Evolutionary conservation across 495 filamentous ascomycete genomes (phyloP).

Genomic region (Penicillium turbatum): DNA sequence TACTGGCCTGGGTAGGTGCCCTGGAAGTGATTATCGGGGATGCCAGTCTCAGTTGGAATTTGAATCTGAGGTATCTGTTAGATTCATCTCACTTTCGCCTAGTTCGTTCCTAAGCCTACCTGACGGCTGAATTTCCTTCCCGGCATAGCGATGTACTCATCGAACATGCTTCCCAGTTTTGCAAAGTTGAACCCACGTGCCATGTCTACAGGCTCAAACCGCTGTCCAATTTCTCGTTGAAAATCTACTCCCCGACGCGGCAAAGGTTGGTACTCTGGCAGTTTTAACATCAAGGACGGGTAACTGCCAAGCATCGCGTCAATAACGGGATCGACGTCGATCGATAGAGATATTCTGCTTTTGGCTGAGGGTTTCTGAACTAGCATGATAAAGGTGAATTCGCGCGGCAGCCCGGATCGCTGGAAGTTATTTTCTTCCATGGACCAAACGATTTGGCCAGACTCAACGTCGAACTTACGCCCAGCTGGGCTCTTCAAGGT

Average conservation of each 20-base stretch:
- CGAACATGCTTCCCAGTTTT: slow-evolving; percentile 32
- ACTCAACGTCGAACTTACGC: slow-evolving; percentile 36
- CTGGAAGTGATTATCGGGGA: slow-evolving; percentile 1
- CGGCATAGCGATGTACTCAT: slow-evolving; percentile 43
- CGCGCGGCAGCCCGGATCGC: slow-evolving; percentile 48
- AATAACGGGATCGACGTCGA: slow-evolving; percentile 42
- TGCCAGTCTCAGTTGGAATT: slow-evolving; percentile 8
- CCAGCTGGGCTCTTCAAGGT: slow-evolving; percentile 34
- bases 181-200: slow-evolving; percentile 41
- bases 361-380: slow-evolving; percentile 37
- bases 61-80: slow-evolving; percentile 13
- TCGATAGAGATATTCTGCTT: slow-evolving; percentile 24
- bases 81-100: neutral
- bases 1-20: slow-evolving; percentile 11
- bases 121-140: slow-evolving; percentile 31
- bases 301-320: slow-evolving; percentile 32
- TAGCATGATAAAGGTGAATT: slow-evolving; percentile 53
- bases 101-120: slow-evolving; percentile 14
- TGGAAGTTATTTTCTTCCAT: slow-evolving; percentile 50
- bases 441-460: slow-evolving; percentile 49
- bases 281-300: slow-evolving; percentile 28
- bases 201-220: slow-evolving; percentile 30
- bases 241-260: slow-evolving; percentile 32
- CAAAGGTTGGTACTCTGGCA: slow-evolving; percentile 29
- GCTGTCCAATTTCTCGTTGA: slow-evolving; percentile 33